Evolutionary conservation across 2,329 filamentous ascomycete genomes (phyloP), one percentile per base, ranked within the genome.

Genomic region (Penicillium sp.): DNA sequence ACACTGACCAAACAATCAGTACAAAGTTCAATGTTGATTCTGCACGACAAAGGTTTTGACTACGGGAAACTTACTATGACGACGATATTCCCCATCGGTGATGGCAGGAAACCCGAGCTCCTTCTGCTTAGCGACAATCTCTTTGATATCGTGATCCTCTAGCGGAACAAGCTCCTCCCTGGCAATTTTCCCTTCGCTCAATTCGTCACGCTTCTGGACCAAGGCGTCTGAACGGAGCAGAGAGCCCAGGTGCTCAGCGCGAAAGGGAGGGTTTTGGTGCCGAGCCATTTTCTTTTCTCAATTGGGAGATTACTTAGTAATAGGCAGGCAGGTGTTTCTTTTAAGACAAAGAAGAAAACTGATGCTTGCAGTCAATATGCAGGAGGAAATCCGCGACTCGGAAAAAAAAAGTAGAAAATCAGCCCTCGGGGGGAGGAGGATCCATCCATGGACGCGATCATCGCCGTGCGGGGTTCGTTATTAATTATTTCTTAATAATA

Each of bases 181-280:
- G 7, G 77, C 73, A 43, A 80, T 68, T 62, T 81, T 74, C 57
- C 83, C 82, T 55, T 83, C 81, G 61, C 86, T 78, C 58, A 79
- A 71, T 67, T 81, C 69, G 62, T 79, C 75, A 71, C 87, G 79
- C 48, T 82, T 81, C 47, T 83, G 76, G 14, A 88, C 77, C 24
- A 90, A 80, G 52, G 80, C 73, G 52, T 83, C 71, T 1, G 87
- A 86, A 30, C 87, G 84, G 57, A 90, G 81, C 30, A 90, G 77
- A 14, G 86, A 89, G 50, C 87, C 87, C 60, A 89, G 80, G 62
- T 90, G 87, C 73, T 90, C 87, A 59, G 86, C 86, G 67, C 88
- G 81, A 73, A 88, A 90, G 50, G 84, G 86, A 43, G 83, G 82
- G 59, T 74, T 71, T 60, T 73, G 73, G 60, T 68, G 74, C 48